Conservation (phyloP, 768 basidiomycete species). For the Psilocybe cyanescens region DNA sequence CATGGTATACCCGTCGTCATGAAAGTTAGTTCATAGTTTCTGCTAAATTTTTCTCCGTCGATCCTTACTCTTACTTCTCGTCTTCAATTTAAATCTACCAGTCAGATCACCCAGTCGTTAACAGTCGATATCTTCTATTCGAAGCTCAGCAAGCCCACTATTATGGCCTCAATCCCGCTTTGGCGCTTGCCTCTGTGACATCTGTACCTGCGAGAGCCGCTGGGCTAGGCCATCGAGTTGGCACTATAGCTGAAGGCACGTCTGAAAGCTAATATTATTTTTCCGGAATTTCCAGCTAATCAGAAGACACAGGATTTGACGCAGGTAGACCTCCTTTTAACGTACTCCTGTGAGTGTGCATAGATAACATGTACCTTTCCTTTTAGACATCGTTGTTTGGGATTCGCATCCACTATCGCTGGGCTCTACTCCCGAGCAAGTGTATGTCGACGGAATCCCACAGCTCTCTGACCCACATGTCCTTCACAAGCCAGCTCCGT, state of each 20-base stretch:
- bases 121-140: constrained; percentile 68
- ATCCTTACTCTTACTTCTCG: no score
- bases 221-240: constrained; percentile 72
- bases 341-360: background rate
- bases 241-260: constrained; percentile 57
- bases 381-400: constrained; percentile 59
- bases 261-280: background rate
- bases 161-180: constrained; percentile 60
- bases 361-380: background rate
- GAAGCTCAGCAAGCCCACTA: constrained; percentile 75
- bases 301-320: constrained; percentile 57
- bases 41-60: background rate
- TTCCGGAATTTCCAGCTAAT: constrained; percentile 4
- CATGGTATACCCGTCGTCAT: constrained; percentile 69
- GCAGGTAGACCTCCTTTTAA: constrained; percentile 42
- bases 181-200: constrained; percentile 67
- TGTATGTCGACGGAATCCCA: constrained; percentile 82
- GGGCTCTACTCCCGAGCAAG: constrained; percentile 81
- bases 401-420: constrained; percentile 78
- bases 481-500: constrained; percentile 44
- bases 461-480: constrained; percentile 49
- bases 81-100: constrained; percentile 16
- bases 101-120: constrained; percentile 60
- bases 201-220: constrained; percentile 64
- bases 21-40: constrained; percentile 50